phyloP scores from a whole-genome alignment of 2,329 filamentous ascomycete genomes.

The Paecilomyces dactylethromorphus region DNA sequence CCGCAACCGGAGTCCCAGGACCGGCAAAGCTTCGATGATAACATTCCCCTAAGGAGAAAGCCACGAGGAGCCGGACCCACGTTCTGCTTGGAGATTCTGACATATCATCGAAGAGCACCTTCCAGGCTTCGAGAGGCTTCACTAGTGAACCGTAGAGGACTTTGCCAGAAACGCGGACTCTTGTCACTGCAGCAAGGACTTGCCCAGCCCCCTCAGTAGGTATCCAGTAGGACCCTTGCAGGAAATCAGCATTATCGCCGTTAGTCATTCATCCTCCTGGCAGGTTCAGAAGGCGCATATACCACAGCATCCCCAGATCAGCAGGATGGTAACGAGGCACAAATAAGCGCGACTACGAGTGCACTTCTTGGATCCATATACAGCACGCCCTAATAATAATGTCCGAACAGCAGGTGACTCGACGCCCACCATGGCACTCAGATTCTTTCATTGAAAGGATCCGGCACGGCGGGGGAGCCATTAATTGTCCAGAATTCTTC shows the following conservation, averaged over 20 bases:
- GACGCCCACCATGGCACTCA: conserved; percentile 24
- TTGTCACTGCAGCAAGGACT: not conserved
- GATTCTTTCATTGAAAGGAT: conserved; percentile 18
- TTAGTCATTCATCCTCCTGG: not conserved
- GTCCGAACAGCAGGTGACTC: conserved; percentile 34
- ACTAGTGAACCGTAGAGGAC: not conserved
- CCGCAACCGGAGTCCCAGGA: not conserved
- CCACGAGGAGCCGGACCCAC: not conserved
- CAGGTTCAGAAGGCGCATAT: not conserved
- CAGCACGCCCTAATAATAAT: conserved; percentile 11
- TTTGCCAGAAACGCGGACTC: not conserved
- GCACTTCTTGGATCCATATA: not conserved
- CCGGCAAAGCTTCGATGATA: not conserved
- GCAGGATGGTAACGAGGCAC: not conserved
- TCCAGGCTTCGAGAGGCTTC: not conserved
- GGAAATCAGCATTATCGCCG: not conserved
- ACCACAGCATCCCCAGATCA: not conserved
- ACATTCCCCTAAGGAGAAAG: not conserved
- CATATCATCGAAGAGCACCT: not conserved
- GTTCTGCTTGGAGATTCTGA: not conserved
- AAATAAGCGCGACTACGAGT: not conserved
- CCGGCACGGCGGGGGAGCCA: conserved; percentile 25
- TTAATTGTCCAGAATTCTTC: conserved; percentile 27
- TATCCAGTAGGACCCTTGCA: not conserved
- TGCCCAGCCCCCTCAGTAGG: not conserved